A percentile compares a stretch with the other conserved stretches of the same genome.
phyloP scores from a whole-genome alignment of 306 rosid species.

The Begonia loranthoides region DNA sequence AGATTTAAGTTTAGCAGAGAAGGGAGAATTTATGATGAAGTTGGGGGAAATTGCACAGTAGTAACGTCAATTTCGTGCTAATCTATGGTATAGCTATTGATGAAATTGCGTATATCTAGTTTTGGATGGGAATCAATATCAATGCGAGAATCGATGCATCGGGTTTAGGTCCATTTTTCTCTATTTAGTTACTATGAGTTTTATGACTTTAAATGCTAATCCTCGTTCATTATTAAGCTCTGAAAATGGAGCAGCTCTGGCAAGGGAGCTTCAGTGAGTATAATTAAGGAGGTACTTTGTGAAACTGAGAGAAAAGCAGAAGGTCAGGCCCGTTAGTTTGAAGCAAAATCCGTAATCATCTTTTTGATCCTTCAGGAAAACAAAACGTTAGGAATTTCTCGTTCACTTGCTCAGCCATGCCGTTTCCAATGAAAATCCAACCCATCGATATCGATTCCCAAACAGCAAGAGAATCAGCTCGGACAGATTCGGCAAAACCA shows the following conservation, averaged over 20 bases:
- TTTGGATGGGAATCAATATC: too few relatives aligned
- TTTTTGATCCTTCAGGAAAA: slow-evolving; percentile 18
- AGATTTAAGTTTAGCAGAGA: too few relatives aligned
- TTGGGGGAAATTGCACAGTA: too few relatives aligned
- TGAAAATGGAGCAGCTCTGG: slow-evolving; percentile 28
- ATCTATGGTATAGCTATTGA: too few relatives aligned
- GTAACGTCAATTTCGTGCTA: too few relatives aligned
- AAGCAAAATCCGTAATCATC: too few relatives aligned
- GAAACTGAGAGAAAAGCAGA: not conserved
- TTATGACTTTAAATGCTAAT: slow-evolving; percentile 4
- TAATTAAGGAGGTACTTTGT: not conserved
- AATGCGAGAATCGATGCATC: not conserved
- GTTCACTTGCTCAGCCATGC: slow-evolving; percentile 10
- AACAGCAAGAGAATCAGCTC: slow-evolving; percentile 24
- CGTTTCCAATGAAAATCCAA: slow-evolving; percentile 87
- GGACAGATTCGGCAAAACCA: slow-evolving; percentile 51
- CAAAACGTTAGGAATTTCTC: not conserved
- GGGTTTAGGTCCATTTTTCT: slow-evolving; percentile 10
- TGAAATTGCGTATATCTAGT: too few relatives aligned
- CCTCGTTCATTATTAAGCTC: slow-evolving; percentile 8
- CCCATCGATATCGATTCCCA: slow-evolving; percentile 62
- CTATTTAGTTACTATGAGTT: slow-evolving; percentile 8
- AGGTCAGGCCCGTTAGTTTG: not conserved
- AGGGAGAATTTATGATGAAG: too few relatives aligned
- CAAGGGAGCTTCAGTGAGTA: slow-evolving; percentile 6